Base-by-base conservation (phyloP, 169 alveolate species). In the Eimeria falciformis region DNA sequence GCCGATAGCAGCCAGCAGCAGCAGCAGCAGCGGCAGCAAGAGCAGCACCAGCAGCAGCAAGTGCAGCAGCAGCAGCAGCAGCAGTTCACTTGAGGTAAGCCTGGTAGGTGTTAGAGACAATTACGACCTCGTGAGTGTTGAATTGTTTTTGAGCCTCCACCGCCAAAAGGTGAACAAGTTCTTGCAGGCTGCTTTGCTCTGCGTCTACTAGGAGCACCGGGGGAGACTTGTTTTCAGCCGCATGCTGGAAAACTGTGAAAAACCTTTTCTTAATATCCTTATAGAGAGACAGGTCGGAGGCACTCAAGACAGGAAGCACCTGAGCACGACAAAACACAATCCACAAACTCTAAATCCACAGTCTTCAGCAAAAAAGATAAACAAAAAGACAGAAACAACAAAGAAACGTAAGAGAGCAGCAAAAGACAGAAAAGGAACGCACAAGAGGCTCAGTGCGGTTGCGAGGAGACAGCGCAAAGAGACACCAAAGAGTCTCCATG, bases 31-130 rank as follows among this genome's bases (percentile, higher is more conserved):
- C 2, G 18, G 73, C 73, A 62, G 73, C 73, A 62, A 18, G 37
- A 0, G 46, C 73, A n/a, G n/a, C 2, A n/a, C 11, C 73, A 62
- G 73, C 62, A 50, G 62, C 62, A 50, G 18, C 62, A 1, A 12
- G 18, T 12, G 18, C 18, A 50, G 2, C 33, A 29, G 37, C 46
- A 0, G 27, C 85, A 17, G 65, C 27, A 33, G 1, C 11, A 17
- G 25, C 11, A 6, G 68, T 66, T 58, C 33, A 84, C 91, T 88
- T 95, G 58, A 94, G 89, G 62, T 96, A 96, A 5, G 91, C 65
- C 73, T 96, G 93, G 95, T 87, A 93, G 0, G 97, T 96, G 92
- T 94, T 96, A 46, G 91, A 82, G 12, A 96, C 86, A 37, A 93
- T 77, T 0, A 89, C 93, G 65, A 47, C 46, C 3, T 68, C 69